These are phyloP conservation scores for Chlorella sp. DNA, from an alignment of 139 green algal species.

Conservation along the genomic window DNA sequence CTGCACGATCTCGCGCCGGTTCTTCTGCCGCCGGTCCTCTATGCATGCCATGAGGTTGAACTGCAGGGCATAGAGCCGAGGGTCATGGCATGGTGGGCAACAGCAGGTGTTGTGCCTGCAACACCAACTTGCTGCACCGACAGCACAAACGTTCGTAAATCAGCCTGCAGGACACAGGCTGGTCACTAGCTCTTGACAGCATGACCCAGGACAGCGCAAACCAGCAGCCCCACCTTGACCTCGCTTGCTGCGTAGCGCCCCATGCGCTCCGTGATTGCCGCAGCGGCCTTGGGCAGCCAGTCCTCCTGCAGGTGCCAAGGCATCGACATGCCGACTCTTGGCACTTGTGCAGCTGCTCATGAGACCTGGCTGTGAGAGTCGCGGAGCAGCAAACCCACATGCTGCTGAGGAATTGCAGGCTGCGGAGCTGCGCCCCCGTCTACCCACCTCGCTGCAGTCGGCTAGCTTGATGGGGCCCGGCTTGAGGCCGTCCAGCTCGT, in stretches of 20 bases:
- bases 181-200: neutral
- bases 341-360: too few relatives aligned
- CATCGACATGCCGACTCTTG: neutral
- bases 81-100: neutral
- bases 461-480: constrained; percentile 87
- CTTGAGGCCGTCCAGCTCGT: constrained; percentile 98
- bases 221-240: constrained; percentile 62
- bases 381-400: neutral
- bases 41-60: constrained; percentile 99
- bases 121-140: neutral
- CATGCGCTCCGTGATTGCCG: constrained; percentile 76
- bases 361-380: too few relatives aligned
- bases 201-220: neutral
- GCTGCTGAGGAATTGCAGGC: too few relatives aligned
- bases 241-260: constrained; percentile 86
- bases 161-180: too few relatives aligned
- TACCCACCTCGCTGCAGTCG: constrained; percentile 45
- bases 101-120: neutral
- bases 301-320: constrained; percentile 52
- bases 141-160: neutral
- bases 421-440: too few relatives aligned
- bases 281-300: constrained; percentile 73
- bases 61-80: neutral
- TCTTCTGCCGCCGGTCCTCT: constrained; percentile 51
- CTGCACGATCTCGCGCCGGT: constrained; percentile 7